Percentiles rank a stretch among this genome's conserved stretches.
phyloP scores from a whole-genome alignment of 1,284 basidiomycete genomes.

The Leccinum subspadiceum region DNA sequence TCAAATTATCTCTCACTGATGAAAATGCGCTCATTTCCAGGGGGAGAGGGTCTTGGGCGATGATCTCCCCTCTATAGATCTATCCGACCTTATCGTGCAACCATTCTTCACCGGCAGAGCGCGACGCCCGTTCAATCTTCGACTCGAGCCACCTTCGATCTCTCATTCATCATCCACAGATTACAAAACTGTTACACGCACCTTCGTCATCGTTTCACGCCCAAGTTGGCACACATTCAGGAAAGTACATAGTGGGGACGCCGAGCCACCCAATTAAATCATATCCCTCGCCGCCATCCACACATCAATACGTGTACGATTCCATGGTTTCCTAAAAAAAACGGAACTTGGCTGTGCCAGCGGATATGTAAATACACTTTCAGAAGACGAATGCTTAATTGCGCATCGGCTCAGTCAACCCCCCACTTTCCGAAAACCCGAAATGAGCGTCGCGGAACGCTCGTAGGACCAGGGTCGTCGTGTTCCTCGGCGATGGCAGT shows the following conservation, averaged over 20 bases:
- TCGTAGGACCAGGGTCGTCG: conserved; percentile 8
- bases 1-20: background rate
- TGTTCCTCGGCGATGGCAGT: conserved; percentile 15
- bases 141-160: conserved; percentile 2
- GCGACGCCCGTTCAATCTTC: conserved; percentile 21
- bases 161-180: conserved; percentile 1
- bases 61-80: conserved; percentile 14
- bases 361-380: conserved; percentile 9
- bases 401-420: background rate
- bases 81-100: conserved; percentile 25
- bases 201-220: conserved; percentile 9
- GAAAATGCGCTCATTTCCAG: conserved; percentile 3
- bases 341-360: conserved; percentile 6
- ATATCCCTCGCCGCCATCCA: background rate
- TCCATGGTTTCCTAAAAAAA: background rate
- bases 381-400: conserved; percentile 8
- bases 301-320: conserved; percentile 17
- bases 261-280: background rate
- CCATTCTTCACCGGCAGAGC: conserved; percentile 3
- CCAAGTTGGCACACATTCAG: background rate
- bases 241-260: background rate
- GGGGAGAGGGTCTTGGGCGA: conserved; percentile 3
- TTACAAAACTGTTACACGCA: conserved; percentile 1
- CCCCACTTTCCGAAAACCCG: conserved; percentile 9
- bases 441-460: conserved; percentile 28